Percentiles rank a stretch among this genome's conserved stretches.
These are phyloP conservation scores for Rhodomyrtus tomentosa DNA, from an alignment of 345 rosid genomes.

Conservation along the genomic window DNA sequence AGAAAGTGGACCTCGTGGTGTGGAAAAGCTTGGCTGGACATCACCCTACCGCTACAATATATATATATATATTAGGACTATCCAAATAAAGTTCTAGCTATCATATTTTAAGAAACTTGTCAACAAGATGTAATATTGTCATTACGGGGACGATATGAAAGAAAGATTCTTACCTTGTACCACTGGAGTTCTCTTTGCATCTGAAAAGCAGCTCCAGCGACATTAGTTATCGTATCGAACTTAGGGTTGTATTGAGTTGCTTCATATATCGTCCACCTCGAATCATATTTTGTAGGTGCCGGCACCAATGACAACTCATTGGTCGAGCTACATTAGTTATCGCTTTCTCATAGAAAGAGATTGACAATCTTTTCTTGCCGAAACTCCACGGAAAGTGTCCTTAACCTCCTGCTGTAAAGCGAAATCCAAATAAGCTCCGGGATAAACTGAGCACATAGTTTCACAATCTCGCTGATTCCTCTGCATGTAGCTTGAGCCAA, in stretches of 20 bases:
- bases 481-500: not conserved
- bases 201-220: not conserved
- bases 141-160: not conserved
- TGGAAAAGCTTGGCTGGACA: not conserved
- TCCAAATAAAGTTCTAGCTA: not conserved
- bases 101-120: not conserved
- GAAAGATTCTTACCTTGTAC: not conserved
- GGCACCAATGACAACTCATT: not conserved
- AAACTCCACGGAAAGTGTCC: not conserved
- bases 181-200: constrained; percentile 3
- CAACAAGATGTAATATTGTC: not conserved
- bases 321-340: no score
- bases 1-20: no score
- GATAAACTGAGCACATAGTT: not conserved
- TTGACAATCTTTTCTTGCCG: not conserved
- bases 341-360: not conserved
- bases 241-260: not conserved
- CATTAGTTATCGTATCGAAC: not conserved
- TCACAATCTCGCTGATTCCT: not conserved
- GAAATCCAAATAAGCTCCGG: not conserved
- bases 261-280: not conserved
- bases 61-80: not conserved
- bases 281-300: no score
- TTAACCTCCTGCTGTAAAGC: rapidly evolving
- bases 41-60: not conserved